Conservation (phyloP, 179 eudicot species). For the Corrigiola litoralis region DNA sequence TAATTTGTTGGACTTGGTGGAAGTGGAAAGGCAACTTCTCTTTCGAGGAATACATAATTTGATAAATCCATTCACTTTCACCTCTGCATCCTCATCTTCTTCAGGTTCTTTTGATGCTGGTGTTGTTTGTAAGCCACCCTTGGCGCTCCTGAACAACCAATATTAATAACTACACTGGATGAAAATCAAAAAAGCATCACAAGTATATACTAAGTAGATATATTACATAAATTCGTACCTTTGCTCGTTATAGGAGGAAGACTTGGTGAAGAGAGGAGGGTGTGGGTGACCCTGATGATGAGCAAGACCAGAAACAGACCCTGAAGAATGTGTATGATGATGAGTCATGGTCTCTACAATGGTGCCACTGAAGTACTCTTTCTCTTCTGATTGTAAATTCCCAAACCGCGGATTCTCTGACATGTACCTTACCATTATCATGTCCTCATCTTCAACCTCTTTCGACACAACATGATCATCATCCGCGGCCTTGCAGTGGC, state of each 20-base stretch:
- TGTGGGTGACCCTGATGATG: conserved; percentile 14
- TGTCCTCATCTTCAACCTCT: conserved; percentile 43
- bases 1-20: conserved; percentile 13
- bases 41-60: conserved; percentile 49
- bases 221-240: conserved; percentile 35
- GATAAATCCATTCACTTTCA: conserved; percentile 31
- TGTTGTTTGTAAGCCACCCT: conserved; percentile 29
- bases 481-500: conserved; percentile 26
- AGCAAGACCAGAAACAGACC: conserved; percentile 5
- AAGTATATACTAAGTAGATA: too few relatives aligned
- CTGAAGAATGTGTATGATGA: conserved; percentile 13
- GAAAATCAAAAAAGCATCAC: too few relatives aligned
- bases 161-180: too few relatives aligned
- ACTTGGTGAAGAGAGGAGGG: conserved; percentile 46
- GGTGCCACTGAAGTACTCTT: conserved; percentile 91
- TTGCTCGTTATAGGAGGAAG: conserved; percentile 75
- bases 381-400: conserved; percentile 67
- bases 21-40: conserved; percentile 25
- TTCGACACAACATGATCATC: background rate
- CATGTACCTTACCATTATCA: conserved; percentile 61
- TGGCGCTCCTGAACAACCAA: conserved; percentile 18
- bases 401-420: conserved; percentile 93
- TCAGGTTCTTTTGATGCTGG: conserved; percentile 24
- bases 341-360: conserved; percentile 55
- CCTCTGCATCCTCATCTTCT: conserved; percentile 18